A percentile compares a stretch with the other conserved stretches of the same genome.
phyloP scores from a whole-genome alignment of 2,329 filamentous ascomycete genomes.

The Macroventuria anomochaeta region DNA sequence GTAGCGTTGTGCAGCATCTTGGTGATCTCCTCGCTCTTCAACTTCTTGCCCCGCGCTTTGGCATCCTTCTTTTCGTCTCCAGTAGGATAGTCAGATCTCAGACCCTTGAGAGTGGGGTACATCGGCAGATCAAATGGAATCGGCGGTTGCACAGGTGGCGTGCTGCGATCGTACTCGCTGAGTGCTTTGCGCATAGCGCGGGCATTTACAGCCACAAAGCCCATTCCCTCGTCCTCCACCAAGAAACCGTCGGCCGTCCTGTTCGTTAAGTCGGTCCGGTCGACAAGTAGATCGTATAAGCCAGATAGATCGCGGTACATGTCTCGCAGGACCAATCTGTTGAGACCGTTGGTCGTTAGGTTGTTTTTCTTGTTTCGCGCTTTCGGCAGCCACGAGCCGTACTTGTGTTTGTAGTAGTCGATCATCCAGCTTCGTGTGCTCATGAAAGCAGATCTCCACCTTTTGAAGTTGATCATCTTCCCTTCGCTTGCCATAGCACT shows the following conservation, averaged over 20 bases:
- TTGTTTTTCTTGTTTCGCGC: constrained; percentile 90
- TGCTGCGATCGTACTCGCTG: constrained; percentile 86
- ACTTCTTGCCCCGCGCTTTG: constrained; percentile 72
- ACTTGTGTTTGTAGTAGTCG: constrained; percentile 70
- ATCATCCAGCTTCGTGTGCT: constrained; percentile 77
- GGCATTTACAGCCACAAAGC: constrained; percentile 64
- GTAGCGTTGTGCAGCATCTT: constrained; percentile 80
- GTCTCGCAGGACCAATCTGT: constrained; percentile 79
- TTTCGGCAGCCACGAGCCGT: constrained; percentile 87
- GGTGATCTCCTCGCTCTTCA: constrained; percentile 80
- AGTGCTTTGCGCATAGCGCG: constrained; percentile 78
- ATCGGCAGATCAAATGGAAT: constrained; percentile 88
- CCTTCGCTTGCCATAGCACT: constrained; percentile 80
- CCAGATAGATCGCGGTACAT: constrained; percentile 86
- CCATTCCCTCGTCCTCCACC: constrained; percentile 59
- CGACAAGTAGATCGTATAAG: constrained; percentile 87
- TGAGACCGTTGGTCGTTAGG: constrained; percentile 84
- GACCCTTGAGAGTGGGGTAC: constrained; percentile 71
- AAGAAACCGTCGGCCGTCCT: constrained; percentile 74
- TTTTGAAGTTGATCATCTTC: constrained; percentile 80
- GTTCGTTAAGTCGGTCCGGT: constrained; percentile 78
- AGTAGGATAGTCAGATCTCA: constrained; percentile 68
- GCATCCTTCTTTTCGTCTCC: constrained; percentile 75
- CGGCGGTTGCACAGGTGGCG: constrained; percentile 86
- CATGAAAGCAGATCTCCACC: constrained; percentile 78